Evolutionary conservation across 257 asterid species (phyloP).

Genomic region (Fraxinus americana): DNA sequence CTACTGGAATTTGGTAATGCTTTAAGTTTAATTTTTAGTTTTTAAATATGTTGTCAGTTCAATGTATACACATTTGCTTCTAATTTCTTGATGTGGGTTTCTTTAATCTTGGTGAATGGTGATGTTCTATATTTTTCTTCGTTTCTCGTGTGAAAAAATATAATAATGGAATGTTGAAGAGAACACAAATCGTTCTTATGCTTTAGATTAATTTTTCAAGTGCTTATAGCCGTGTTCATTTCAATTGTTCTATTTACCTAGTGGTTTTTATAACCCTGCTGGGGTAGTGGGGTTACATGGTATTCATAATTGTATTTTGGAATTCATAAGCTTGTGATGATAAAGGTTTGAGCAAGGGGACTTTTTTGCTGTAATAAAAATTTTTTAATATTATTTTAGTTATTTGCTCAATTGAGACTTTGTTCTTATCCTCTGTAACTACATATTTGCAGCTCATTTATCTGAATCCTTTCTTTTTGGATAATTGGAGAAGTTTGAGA

Average conservation of each 20-base stretch:
- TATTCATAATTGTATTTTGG: not conserved
- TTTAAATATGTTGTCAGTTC: no score
- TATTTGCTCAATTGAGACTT: no score
- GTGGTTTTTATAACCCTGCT: not conserved
- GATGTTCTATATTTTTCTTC: not conserved
- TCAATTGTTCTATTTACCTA: not conserved
- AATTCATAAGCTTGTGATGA: not conserved
- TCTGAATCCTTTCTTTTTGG: no score
- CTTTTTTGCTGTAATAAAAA: not conserved
- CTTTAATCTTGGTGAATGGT: slow-evolving; percentile 10
- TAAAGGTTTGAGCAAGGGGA: not conserved
- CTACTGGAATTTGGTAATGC: no score
- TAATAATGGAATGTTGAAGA: slow-evolving; percentile 5
- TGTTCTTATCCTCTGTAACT: no score
- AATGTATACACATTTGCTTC: no score
- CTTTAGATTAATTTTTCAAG: slow-evolving; percentile 9
- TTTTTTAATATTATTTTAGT: no score
- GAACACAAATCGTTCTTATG: not conserved
- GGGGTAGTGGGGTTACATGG: no score
- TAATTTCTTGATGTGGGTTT: slow-evolving; percentile 11
- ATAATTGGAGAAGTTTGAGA: no score
- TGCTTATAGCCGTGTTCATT: not conserved
- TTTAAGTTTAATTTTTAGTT: no score
- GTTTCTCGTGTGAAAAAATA: not conserved
- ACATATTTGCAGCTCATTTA: no score